Percentiles rank a stretch among this genome's conserved stretches.
These are phyloP conservation scores for Candida sp. DNA, from an alignment of 1,139 yeast species.

Conservation along the genomic window DNA sequence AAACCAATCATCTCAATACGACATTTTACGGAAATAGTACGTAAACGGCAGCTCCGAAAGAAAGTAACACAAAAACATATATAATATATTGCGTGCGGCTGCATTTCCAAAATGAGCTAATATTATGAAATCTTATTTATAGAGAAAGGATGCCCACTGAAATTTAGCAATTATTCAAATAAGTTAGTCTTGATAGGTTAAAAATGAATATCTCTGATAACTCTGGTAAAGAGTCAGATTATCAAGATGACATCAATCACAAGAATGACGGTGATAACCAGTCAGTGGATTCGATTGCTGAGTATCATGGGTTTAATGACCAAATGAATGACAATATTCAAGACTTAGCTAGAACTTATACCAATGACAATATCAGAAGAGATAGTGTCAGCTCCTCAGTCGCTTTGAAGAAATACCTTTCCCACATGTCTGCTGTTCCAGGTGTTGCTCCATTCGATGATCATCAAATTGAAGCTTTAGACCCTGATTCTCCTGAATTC, in stretches of 20 bases:
- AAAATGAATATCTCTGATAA: slow-evolving; percentile 3
- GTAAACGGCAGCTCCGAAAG: too few relatives aligned
- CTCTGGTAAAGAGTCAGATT: slow-evolving; percentile 4
- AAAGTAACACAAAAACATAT: too few relatives aligned
- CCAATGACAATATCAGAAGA: slow-evolving; percentile 33
- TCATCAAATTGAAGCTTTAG: slow-evolving; percentile 9
- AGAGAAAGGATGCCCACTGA: too few relatives aligned
- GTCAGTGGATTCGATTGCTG: slow-evolving; percentile 18
- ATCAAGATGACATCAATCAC: neutral
- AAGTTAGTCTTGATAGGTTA: neutral
- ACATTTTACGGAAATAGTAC: neutral
- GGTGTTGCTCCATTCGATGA: slow-evolving; percentile 37
- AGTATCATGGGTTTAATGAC: slow-evolving; percentile 26
- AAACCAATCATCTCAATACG: neutral
- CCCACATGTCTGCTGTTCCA: slow-evolving; percentile 52
- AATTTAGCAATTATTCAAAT: too few relatives aligned
- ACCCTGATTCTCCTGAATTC: slow-evolving; percentile 11
- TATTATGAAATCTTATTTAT: too few relatives aligned
- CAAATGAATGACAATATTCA: slow-evolving; percentile 24
- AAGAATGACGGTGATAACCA: slow-evolving; percentile 1
- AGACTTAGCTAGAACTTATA: slow-evolving; percentile 31
- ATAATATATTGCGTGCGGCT: too few relatives aligned
- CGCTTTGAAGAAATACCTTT: slow-evolving; percentile 24
- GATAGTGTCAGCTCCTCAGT: slow-evolving; percentile 37
- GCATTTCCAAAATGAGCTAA: too few relatives aligned